These are phyloP conservation scores for Flueggea neowawraea DNA, from an alignment of 441 rosid species.

Conservation along the genomic window DNA sequence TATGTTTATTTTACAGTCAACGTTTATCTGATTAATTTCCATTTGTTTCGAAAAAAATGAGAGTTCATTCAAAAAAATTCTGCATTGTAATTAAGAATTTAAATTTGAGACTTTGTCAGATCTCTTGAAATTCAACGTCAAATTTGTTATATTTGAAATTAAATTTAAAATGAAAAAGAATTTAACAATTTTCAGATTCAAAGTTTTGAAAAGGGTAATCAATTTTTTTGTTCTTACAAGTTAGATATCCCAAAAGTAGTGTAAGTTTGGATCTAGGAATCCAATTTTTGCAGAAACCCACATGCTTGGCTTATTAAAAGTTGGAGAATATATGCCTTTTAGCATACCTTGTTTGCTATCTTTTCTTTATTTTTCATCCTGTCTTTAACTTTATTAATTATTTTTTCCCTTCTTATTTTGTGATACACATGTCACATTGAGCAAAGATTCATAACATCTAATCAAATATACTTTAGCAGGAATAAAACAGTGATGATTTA, in stretches of 20 bases:
- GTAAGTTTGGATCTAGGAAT: constrained; percentile 51
- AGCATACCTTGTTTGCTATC: constrained; percentile 9
- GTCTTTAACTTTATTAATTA: neutral
- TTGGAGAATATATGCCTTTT: constrained; percentile 54
- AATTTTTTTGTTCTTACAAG: too few relatives aligned
- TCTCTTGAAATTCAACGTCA: too few relatives aligned
- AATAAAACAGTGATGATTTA: constrained; percentile 9
- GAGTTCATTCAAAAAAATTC: too few relatives aligned
- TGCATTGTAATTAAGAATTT: too few relatives aligned
- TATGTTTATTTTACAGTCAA: neutral
- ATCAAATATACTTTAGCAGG: constrained; percentile 12
- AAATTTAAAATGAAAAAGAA: too few relatives aligned
- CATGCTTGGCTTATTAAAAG: constrained; percentile 49
- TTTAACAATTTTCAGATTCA: too few relatives aligned
- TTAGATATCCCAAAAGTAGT: constrained; percentile 17
- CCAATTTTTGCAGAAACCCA: constrained; percentile 41
- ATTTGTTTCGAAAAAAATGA: too few relatives aligned
- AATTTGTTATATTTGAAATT: too few relatives aligned
- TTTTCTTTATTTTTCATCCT: constrained; percentile 11
- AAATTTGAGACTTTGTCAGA: too few relatives aligned
- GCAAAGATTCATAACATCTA: constrained; percentile 16
- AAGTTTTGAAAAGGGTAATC: too few relatives aligned
- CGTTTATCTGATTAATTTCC: neutral
- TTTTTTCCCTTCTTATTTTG: constrained; percentile 17
- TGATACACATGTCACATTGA: constrained; percentile 20